Evolutionary conservation across 1,284 basidiomycete genomes (phyloP), one percentile per base, ranked within the genome.

Genomic region (Moesziomyces sp.): DNA sequence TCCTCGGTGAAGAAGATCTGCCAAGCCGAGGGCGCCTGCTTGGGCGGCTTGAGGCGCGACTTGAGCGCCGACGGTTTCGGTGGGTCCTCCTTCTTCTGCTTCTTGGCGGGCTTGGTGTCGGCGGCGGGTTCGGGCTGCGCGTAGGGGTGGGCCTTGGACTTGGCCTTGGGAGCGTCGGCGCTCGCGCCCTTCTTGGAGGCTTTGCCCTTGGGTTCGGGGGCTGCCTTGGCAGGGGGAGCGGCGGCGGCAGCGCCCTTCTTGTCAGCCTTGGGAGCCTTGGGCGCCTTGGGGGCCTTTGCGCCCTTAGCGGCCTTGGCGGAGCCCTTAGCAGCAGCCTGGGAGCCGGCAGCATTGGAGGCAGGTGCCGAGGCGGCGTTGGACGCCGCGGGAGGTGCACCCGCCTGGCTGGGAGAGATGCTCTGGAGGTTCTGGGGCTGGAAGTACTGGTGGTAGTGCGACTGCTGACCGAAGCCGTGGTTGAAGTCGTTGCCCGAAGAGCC

Each of bases 1-100:
- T 93, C 94, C 84, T 97, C 93, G 42, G 93, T 94, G 85, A 97
- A 97, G 86, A 94, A 97, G 54, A 97, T 88, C 85, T 97, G 94
- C 94, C 94, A 97, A 46, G 94, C 93, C 6, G 93, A 95, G 6
- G 93, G 93, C 14, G 94, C 93, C 80, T 95, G 89, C 86, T 95
- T 95, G 46, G 94, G 94, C 35, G 93, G 93, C 63, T 91, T 91
- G 61, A 97, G 87, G 26, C 85, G 85, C 11, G 87, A 87, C 76
- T 86, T 86, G 52, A 80, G 74, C 40, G 84, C 75, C 9, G 84
- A 81, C 3, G 84, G 78, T 74, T 85, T 84, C 55, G 84, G 77
- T 11, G 81, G 40, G 9, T 76, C 65, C 40, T 77, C 69, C 46
- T 58, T 64, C 64, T 77, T 74, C 63, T 77, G 74, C 60, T 75